phyloP scores from a whole-genome alignment of 768 basidiomycete genomes.

The Strobilomyces echinocephalus region DNA sequence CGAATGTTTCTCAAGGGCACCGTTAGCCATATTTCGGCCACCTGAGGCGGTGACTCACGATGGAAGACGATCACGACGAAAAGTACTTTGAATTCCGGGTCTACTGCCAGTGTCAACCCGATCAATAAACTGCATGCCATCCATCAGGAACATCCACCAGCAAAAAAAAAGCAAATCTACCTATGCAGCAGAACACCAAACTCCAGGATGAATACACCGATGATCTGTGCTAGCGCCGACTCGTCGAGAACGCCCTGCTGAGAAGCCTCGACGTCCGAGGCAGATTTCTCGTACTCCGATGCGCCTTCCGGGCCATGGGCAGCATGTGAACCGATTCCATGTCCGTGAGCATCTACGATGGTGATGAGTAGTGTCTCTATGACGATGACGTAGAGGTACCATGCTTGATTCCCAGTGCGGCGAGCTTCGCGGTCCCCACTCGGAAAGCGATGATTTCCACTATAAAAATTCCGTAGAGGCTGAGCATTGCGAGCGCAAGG shows the following conservation, averaged over 20 bases:
- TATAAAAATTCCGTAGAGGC: slow-evolving; percentile 81
- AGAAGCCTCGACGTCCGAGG: slow-evolving; percentile 28
- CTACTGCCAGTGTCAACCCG: slow-evolving; percentile 91
- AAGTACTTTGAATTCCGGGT: slow-evolving; percentile 72
- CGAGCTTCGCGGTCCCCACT: slow-evolving; percentile 72
- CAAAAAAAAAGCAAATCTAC: slow-evolving; percentile 24
- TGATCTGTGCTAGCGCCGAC: slow-evolving; percentile 58
- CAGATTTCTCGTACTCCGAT: slow-evolving; percentile 5
- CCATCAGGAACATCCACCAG: background rate
- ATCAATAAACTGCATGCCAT: slow-evolving; percentile 58
- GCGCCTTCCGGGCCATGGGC: slow-evolving; percentile 65
- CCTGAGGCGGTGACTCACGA: slow-evolving; percentile 51
- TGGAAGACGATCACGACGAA: slow-evolving; percentile 90
- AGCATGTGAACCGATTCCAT: slow-evolving; percentile 52
- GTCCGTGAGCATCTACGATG: slow-evolving; percentile 59
- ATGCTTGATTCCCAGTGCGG: slow-evolving; percentile 57
- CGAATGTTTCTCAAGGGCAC: slow-evolving; percentile 69
- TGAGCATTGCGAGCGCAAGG: slow-evolving; percentile 72
- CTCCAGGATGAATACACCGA: slow-evolving; percentile 89
- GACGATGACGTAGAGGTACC: slow-evolving; percentile 35
- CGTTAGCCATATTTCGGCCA: slow-evolving; percentile 1
- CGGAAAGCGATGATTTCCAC: slow-evolving; percentile 84
- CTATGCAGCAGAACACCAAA: slow-evolving; percentile 90
- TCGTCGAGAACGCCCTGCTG: slow-evolving; percentile 31
- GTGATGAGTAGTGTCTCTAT: background rate